Evolutionary conservation across 768 basidiomycete species (phyloP).

Genomic region (Pulveroboletus frians): DNA sequence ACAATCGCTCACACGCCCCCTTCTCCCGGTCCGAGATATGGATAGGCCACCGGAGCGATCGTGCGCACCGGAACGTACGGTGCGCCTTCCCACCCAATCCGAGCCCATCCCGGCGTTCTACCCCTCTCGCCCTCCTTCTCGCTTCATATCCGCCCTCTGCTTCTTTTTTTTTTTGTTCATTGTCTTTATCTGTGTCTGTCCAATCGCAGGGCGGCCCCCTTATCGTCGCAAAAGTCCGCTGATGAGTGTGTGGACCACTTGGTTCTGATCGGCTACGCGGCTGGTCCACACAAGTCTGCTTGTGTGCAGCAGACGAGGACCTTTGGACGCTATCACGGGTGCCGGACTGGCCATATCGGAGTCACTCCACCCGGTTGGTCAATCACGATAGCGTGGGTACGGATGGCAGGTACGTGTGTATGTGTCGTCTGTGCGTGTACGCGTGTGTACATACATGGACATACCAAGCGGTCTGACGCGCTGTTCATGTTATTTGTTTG

Average conservation of each 20-base stretch:
- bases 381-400: conserved; percentile 59
- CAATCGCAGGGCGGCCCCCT: background rate
- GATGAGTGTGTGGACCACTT: background rate
- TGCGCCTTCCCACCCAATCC: conserved; percentile 11
- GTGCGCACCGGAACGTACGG: conserved; percentile 59
- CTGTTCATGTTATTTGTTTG: background rate
- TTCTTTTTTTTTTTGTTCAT: background rate
- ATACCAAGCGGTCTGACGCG: background rate
- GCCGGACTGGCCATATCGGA: conserved; percentile 39
- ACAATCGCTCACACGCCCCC: conserved; percentile 36
- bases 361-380: conserved; percentile 44
- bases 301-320: conserved; percentile 41
- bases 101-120: background rate
- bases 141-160: background rate
- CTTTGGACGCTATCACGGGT: conserved; percentile 53
- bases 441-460: conserved; percentile 7
- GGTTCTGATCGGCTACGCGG: background rate
- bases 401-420: conserved; percentile 47
- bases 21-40: conserved; percentile 60
- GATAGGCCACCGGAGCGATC: conserved; percentile 55
- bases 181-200: background rate
- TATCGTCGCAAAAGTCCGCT: conserved; percentile 17
- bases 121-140: background rate
- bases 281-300: too few species aligned
- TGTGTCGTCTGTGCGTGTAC: conserved; percentile 1